Conservation (phyloP, 306 rosid species). For the Casuarina equisetifolia region DNA sequence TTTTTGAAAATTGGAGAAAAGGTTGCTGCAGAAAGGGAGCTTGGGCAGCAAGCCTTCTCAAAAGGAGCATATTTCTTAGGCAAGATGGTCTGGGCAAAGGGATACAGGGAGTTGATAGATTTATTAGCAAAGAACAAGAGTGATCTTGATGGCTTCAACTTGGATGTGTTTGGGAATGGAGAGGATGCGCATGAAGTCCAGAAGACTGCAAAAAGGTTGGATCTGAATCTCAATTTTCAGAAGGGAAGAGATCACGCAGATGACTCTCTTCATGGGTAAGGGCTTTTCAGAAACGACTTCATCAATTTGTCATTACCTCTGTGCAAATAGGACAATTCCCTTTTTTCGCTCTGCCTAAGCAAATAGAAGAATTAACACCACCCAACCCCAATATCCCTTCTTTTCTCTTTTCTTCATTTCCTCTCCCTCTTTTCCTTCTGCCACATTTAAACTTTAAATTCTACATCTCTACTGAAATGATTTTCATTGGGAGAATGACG, state of each 20-base stretch:
- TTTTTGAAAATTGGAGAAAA: slow-evolving; percentile 87
- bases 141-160: slow-evolving; percentile 82
- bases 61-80: slow-evolving; percentile 98
- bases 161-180: slow-evolving; percentile 94
- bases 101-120: slow-evolving; percentile 84
- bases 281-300: slow-evolving; percentile 2
- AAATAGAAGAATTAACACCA: no score
- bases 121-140: slow-evolving; percentile 70
- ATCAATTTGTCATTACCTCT: not conserved
- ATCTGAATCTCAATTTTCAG: slow-evolving; percentile 82
- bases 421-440: not conserved
- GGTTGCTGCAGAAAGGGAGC: slow-evolving; percentile 72
- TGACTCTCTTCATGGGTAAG: slow-evolving; percentile 89
- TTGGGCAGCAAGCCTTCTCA: slow-evolving; percentile 73
- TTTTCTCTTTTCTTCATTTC: not conserved
- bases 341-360: no score
- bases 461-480: not conserved
- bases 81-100: slow-evolving; percentile 99
- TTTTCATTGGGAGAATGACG: not conserved
- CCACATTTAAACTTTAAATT: not conserved
- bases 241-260: slow-evolving; percentile 98
- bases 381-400: not conserved
- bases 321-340: no score
- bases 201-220: slow-evolving; percentile 74
- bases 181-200: slow-evolving; percentile 93